These are phyloP conservation scores for Salix purpurea DNA, from an alignment of 345 rosid species.

Conservation along the genomic window DNA sequence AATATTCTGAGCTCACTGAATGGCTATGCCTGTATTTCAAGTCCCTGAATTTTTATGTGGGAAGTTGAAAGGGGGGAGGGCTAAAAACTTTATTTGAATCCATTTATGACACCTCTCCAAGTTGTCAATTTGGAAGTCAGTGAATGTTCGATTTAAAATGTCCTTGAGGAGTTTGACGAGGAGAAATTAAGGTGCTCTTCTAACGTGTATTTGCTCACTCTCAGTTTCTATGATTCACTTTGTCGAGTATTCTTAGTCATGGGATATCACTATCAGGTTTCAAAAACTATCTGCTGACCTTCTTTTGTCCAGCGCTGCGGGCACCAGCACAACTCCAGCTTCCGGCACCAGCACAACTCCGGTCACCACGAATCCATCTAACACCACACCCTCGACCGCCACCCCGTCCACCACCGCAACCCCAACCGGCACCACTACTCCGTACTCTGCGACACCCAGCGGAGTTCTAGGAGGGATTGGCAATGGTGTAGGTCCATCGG, in stretches of 20 bases:
- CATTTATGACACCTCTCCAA: too few relatives aligned
- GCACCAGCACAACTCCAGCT: conserved; percentile 14
- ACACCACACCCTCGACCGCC: conserved; percentile 27
- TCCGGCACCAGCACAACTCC: conserved; percentile 12
- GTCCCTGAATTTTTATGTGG: too few relatives aligned
- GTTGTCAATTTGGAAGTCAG: too few relatives aligned
- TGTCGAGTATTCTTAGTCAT: background rate
- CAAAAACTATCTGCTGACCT: background rate
- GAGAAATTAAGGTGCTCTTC: background rate
- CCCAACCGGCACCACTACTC: conserved; percentile 7
- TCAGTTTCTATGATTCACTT: too few relatives aligned
- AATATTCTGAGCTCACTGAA: too few relatives aligned
- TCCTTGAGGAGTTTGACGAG: too few relatives aligned
- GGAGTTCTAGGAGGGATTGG: conserved; percentile 54
- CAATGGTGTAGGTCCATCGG: conserved; percentile 38
- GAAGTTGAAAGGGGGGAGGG: too few relatives aligned
- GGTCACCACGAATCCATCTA: conserved; percentile 18
- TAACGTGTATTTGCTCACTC: background rate
- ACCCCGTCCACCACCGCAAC: conserved; percentile 21
- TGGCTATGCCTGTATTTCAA: too few relatives aligned
- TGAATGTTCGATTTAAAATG: background rate
- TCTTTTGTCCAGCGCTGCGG: conserved; percentile 13
- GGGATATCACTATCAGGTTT: background rate
- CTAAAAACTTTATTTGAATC: too few relatives aligned
- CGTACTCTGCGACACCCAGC: conserved; percentile 33